Percentiles rank a stretch among this genome's conserved stretches.
phyloP scores from a whole-genome alignment of 2,329 filamentous ascomycete genomes.

The Phaeoacremonium minimum region DNA sequence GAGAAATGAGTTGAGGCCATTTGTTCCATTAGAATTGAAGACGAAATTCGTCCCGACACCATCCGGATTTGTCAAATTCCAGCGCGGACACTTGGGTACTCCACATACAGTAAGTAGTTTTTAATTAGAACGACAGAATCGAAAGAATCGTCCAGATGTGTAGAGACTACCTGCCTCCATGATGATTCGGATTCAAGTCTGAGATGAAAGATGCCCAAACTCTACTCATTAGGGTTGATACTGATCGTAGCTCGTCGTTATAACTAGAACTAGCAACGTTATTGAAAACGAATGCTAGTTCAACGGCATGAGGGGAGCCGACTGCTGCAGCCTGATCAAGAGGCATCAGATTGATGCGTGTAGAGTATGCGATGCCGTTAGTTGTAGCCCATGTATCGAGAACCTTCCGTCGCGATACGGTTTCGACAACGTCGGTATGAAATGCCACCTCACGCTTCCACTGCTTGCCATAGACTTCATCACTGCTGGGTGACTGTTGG shows the following conservation, averaged over 20 bases:
- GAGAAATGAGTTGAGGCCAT: neutral
- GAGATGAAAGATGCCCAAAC: constrained; percentile 11
- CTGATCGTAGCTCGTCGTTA: constrained; percentile 3
- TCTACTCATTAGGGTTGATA: constrained; percentile 9
- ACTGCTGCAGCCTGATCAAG: constrained; percentile 2
- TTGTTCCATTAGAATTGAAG: constrained; percentile 3
- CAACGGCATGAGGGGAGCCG: constrained; percentile 3
- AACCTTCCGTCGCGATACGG: constrained; percentile 4
- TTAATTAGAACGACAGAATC: neutral
- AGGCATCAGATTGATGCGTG: constrained; percentile 5
- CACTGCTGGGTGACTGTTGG: neutral
- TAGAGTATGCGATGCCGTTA: constrained; percentile 1
- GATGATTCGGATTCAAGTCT: constrained; percentile 12
- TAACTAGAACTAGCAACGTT: constrained; percentile 4
- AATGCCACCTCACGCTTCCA: constrained; percentile 11
- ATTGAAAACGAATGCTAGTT: constrained; percentile 10
- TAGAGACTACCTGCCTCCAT: too few species aligned
- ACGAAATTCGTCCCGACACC: constrained; percentile 3
- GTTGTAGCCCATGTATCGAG: constrained; percentile 3
- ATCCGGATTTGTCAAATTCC: neutral
- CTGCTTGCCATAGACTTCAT: constrained; percentile 5
- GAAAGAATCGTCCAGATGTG: neutral
- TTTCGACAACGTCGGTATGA: constrained; percentile 6
- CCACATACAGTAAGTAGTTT: neutral
- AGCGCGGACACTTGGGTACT: neutral